Percentiles rank a stretch among this genome's conserved stretches.
phyloP scores from a whole-genome alignment of 1,139 yeast species.

The Candida sp. region DNA sequence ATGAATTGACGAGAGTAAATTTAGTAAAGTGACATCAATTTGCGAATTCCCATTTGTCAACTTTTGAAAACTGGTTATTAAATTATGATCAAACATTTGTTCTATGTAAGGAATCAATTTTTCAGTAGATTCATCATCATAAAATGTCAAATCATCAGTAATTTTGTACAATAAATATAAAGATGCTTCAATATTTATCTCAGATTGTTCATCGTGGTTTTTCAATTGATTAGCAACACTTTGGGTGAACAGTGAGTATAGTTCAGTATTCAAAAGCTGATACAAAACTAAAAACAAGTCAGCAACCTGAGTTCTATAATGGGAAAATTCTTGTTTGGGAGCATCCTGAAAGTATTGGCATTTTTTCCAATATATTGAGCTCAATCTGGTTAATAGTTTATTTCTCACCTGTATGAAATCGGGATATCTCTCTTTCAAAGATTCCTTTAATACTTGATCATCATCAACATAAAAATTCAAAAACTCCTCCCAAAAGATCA shows the following conservation, averaged over 20 bases:
- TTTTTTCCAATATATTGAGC: slow-evolving; percentile 62
- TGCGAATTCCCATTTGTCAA: slow-evolving; percentile 8
- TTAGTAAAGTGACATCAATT: slow-evolving; percentile 10
- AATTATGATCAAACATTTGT: slow-evolving; percentile 19
- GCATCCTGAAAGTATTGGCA: slow-evolving; percentile 29
- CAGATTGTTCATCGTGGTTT: slow-evolving; percentile 2
- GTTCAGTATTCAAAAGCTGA: slow-evolving; percentile 55
- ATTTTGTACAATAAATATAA: slow-evolving; percentile 58
- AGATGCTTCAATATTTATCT: slow-evolving; percentile 61
- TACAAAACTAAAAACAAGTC: slow-evolving; percentile 73
- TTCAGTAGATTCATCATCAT: slow-evolving; percentile 28
- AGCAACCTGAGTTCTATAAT: slow-evolving; percentile 68
- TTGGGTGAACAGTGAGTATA: slow-evolving; percentile 49
- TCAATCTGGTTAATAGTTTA: slow-evolving; percentile 40
- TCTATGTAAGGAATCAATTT: slow-evolving; percentile 24
- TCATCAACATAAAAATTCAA: slow-evolving; percentile 63
- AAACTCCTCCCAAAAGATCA: slow-evolving; percentile 79
- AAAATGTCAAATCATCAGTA: slow-evolving; percentile 46
- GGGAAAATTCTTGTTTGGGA: slow-evolving; percentile 46
- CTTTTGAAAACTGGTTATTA: slow-evolving; percentile 19
- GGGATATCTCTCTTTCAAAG: not conserved
- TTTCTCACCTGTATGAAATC: slow-evolving; percentile 27
- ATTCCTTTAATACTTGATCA: slow-evolving; percentile 21
- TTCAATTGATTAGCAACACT: slow-evolving; percentile 29
- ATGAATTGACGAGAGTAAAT: slow-evolving; percentile 45